Base-by-base conservation (phyloP, 495 filamentous ascomycete species). In the Trichoderma virens region DNA sequence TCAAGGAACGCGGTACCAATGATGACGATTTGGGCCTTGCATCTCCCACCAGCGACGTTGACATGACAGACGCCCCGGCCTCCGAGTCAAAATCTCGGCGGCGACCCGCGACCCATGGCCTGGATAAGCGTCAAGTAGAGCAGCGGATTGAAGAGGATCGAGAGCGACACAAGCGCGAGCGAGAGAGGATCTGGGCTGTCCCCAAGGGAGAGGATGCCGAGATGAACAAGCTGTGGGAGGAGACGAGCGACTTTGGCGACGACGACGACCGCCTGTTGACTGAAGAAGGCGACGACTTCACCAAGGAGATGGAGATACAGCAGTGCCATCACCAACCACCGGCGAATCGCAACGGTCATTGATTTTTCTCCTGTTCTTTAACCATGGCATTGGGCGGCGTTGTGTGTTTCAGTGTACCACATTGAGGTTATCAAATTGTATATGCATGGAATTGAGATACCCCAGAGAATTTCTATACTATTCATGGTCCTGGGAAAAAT, bases 141-240 rank as follows among this genome's bases (percentile, higher is more conserved):
- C 93, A 97, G 78, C 76, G 94, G 61, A 97, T 98, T 66, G 95
- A 98, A 67, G 94, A 98, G 72, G 94, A 98, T 75, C 81, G 94
- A 8, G 95, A 98, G 73, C 82, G 94, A 45, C 96, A 98, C 75
- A 98, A 98, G 79, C 78, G 94, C 41, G 77, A 90, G 65, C 74
- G 94, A 18, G 94, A 98, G 73, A 89, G 83, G 67, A 93, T 93
- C 71, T 98, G 95, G 94, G 88, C 90, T 2, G 85, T 96, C 3
- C 83, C 80, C 59, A 76, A 78, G 8, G 85, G 88, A 32, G 81
- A 85, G 5, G 84, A 90, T 68, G 87, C 88, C 65, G 85, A 92
- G 64, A 85, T 85, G 70, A 67, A 70, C 32, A 76, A 75, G 69
- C 70, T 91, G 62, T 91, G 86, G 84, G 89, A 93, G 32, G 90